Conservation (phyloP, 768 basidiomycete genomes). For the Phaeotremella skinneri region DNA sequence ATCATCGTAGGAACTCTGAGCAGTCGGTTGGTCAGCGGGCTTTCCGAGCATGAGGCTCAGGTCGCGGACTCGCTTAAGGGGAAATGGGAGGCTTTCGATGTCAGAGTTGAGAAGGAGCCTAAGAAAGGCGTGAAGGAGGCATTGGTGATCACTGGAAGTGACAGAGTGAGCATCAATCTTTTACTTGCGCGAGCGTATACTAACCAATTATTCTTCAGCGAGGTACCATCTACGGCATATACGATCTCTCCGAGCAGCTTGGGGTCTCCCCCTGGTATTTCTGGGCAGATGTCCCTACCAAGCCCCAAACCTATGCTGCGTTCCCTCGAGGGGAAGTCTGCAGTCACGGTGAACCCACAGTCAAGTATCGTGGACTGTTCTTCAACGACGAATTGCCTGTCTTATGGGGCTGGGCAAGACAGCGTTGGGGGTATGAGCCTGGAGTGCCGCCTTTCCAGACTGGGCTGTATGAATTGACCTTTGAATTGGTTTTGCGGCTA, state of each 20-base stretch:
- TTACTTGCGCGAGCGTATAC: neutral
- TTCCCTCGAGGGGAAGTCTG: conserved; percentile 52
- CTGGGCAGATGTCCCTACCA: conserved; percentile 71
- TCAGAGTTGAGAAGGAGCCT: conserved; percentile 59
- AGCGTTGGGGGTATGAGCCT: neutral
- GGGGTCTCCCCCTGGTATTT: conserved; percentile 34
- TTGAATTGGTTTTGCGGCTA: conserved; percentile 64
- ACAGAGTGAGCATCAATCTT: conserved; percentile 49
- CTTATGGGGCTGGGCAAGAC: conserved; percentile 65
- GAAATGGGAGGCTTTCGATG: conserved; percentile 64
- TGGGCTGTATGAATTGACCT: conserved; percentile 54
- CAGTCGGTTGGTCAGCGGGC: conserved; percentile 53
- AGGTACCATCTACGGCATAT: conserved; percentile 24
- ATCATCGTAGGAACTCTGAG: conserved; percentile 67
- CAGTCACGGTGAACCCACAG: conserved; percentile 61
- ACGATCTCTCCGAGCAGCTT: conserved; percentile 27
- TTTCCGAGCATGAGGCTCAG: conserved; percentile 60
- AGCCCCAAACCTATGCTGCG: conserved; percentile 55
- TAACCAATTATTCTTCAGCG: conserved; percentile 8
- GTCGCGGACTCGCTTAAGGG: conserved; percentile 55
- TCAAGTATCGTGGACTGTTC: conserved; percentile 68
- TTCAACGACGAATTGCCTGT: conserved; percentile 73
- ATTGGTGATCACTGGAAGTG: conserved; percentile 66
- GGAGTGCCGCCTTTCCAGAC: conserved; percentile 57
- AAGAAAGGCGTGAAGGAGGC: conserved; percentile 61